Percentiles rank a stretch among this genome's conserved stretches.
Conservation (phyloP, 768 basidiomycete species). For the Boletus vinaceobasis region DNA sequence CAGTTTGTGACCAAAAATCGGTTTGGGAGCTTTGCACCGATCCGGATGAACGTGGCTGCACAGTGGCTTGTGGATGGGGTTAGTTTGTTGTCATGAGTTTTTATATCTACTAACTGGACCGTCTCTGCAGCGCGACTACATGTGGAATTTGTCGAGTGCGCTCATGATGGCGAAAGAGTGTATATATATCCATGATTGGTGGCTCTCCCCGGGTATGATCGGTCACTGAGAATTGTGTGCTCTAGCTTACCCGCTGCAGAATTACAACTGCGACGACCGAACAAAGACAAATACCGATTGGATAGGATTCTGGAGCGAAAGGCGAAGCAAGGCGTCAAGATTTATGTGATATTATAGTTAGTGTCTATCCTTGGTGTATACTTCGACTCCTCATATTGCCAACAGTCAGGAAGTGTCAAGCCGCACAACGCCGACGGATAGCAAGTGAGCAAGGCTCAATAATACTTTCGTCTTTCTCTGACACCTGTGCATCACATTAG, state of each 20-base stretch:
- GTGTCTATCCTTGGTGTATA: conserved; percentile 24
- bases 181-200: conserved; percentile 98
- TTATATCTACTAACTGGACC: neutral
- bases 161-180: conserved; percentile 82
- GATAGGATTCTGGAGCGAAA: conserved; percentile 86
- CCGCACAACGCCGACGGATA: conserved; percentile 90
- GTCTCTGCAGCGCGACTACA: conserved; percentile 81
- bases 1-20: conserved; percentile 77
- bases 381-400: neutral
- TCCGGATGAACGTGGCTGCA: conserved; percentile 87
- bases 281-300: conserved; percentile 80
- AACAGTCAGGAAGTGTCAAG: conserved; percentile 91
- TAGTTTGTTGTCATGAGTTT: conserved; percentile 28
- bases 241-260: conserved; percentile 41
- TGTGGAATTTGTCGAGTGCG: conserved; percentile 94
- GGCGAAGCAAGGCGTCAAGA: conserved; percentile 93
- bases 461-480: conserved; percentile 2
- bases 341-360: conserved; percentile 92
- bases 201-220: conserved; percentile 78
- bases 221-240: neutral
- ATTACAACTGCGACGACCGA: conserved; percentile 79
- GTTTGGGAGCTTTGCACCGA: conserved; percentile 94
- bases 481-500: conserved; percentile 33
- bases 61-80: conserved; percentile 99
- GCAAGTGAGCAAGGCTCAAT: conserved; percentile 55